phyloP scores from a whole-genome alignment of 1,284 basidiomycete genomes.

The Waitea zeae region DNA sequence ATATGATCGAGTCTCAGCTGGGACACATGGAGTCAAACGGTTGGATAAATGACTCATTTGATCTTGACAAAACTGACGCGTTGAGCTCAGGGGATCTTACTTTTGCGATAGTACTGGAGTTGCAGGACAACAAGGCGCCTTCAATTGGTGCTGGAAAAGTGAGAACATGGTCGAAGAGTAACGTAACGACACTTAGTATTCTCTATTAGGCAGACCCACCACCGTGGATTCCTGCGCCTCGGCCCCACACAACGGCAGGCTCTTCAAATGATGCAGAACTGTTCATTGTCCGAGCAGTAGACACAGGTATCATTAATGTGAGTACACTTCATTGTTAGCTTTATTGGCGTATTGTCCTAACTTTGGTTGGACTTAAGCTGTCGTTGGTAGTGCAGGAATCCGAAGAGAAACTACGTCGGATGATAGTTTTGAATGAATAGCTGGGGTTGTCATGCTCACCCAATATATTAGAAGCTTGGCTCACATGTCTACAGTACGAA shows the following conservation, averaged over 20 bases:
- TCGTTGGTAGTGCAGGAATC: conserved; percentile 70
- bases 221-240: conserved; percentile 59
- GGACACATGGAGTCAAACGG: conserved; percentile 37
- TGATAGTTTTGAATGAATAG: too few relatives aligned
- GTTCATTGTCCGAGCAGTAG: conserved; percentile 59
- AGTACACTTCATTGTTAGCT: conserved; percentile 13
- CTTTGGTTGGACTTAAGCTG: conserved; percentile 23
- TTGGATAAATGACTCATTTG: too few relatives aligned
- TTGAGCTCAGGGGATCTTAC: conserved; percentile 54
- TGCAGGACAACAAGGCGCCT: conserved; percentile 52
- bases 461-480: too few relatives aligned
- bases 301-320: conserved; percentile 77
- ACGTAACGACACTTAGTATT: too few relatives aligned
- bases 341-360: background rate
- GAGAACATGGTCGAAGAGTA: too few relatives aligned
- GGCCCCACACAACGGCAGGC: conserved; percentile 45
- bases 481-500: too few relatives aligned
- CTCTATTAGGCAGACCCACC: conserved; percentile 30
- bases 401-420: conserved; percentile 32
- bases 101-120: conserved; percentile 72
- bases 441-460: too few relatives aligned
- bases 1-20: conserved; percentile 66
- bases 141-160: too few relatives aligned
- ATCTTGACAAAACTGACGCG: too few relatives aligned
- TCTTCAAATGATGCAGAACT: conserved; percentile 39